Evolutionary conservation across 257 asterid genomes (phyloP), one percentile per base, ranked within the genome.

Genomic region (Verbena officinalis): DNA sequence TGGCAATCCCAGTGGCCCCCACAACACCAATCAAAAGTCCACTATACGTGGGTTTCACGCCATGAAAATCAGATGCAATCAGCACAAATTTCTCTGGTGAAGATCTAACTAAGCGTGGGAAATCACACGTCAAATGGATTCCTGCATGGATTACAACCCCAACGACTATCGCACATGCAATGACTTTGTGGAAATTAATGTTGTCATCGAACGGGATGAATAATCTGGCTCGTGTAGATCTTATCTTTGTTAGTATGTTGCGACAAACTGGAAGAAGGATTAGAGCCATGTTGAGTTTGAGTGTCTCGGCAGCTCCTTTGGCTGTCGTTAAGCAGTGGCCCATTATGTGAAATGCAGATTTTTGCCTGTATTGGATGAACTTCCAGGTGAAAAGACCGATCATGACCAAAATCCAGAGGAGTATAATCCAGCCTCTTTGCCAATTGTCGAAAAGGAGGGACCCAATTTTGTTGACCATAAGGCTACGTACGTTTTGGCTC

Each of bases 231-330:
- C 86, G 72, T 1, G 96, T 86, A 8, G 96, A 86, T 44, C 96
- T 49, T 3, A 91, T 69, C 84, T 84, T 62, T 3, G 98, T 91
- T 48, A 86, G 52, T 14, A 84, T 79, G 56, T 91, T 91, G 31
- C 96, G 91, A 59, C 96, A 91, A 44, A 91, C 95, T 0, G 98
- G 98, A 31, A 91, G 72, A 15, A 91, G 95, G 62, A 91, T 75
- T n/a, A 91, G 77, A 12, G 97, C 97, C 96, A 91, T 86, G 85
- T 91, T 91, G 80, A 91, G 84, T 65, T 91, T 91, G 46, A 91
- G 89, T 1, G 96, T 91, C 80, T 91, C 98, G 0, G 98, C 98
- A 9, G 98, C 96, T 5, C 98, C 98, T 67, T 91, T 91, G 51
- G 98, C 96, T 4, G 95, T 91, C 9, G 96, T 63, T 27, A 88